Evolutionary conservation across 768 basidiomycete genomes (phyloP).

Genomic region (Leucocoprinus leucothites): DNA sequence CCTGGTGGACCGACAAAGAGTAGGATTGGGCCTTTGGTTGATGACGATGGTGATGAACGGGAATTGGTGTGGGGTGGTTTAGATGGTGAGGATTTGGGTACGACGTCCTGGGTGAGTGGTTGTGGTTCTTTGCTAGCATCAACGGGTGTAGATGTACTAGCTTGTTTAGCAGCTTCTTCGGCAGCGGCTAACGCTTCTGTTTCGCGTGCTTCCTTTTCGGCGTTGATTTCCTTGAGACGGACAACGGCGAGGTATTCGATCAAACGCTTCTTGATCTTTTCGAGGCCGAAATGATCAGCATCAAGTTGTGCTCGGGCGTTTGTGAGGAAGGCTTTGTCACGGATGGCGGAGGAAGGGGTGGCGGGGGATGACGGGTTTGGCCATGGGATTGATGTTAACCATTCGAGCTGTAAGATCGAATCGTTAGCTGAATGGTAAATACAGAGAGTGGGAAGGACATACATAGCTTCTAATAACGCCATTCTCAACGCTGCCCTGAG

Average conservation of each 20-base stretch:
- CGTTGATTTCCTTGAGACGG: slow-evolving; percentile 50
- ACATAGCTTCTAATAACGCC: slow-evolving; percentile 86
- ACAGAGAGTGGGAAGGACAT: slow-evolving; percentile 24
- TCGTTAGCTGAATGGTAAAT: slow-evolving; percentile 3
- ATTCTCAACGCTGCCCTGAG: slow-evolving; percentile 85
- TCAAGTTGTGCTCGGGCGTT: slow-evolving; percentile 81
- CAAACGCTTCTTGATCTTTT: slow-evolving; percentile 87
- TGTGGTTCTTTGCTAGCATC: slow-evolving; percentile 17
- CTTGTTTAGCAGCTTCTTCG: slow-evolving; percentile 19
- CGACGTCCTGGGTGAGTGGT: slow-evolving; percentile 26
- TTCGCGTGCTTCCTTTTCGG: slow-evolving; percentile 28
- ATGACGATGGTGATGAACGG: slow-evolving; percentile 37
- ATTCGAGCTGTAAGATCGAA: slow-evolving; percentile 63
- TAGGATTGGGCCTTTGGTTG: slow-evolving; percentile 13
- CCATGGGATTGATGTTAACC: slow-evolving; percentile 88
- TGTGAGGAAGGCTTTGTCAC: slow-evolving; percentile 57
- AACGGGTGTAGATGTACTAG: slow-evolving; percentile 16
- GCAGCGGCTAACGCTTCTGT: slow-evolving; percentile 18
- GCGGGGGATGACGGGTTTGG: slow-evolving; percentile 39
- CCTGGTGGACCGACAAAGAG: slow-evolving; percentile 89
- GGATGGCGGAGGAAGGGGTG: slow-evolving; percentile 25
- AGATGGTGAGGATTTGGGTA: slow-evolving; percentile 13
- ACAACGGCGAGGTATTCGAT: slow-evolving; percentile 93
- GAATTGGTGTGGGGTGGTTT: not conserved
- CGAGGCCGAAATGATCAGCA: slow-evolving; percentile 87